These are phyloP conservation scores for Kodamaea plutei DNA, from an alignment of 1,139 yeast genomes.

Conservation along the genomic window DNA sequence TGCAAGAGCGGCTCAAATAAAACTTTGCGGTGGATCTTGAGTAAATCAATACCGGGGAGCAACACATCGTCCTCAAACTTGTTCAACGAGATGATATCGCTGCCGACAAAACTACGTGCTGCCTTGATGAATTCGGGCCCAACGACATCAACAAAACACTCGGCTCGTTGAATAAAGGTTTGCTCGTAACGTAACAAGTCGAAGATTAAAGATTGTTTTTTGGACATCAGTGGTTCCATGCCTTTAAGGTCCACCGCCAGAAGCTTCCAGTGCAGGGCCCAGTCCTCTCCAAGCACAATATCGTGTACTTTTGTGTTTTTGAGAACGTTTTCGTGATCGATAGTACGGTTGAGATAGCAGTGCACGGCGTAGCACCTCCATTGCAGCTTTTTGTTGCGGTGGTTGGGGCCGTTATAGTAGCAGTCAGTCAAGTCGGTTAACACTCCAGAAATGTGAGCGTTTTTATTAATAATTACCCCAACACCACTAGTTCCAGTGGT, in stretches of 20 bases:
- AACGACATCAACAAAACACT: slow-evolving; percentile 53
- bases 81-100: slow-evolving; percentile 28
- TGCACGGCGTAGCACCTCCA: slow-evolving; percentile 36
- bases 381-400: slow-evolving; percentile 14
- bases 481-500: no score
- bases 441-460: slow-evolving; percentile 31
- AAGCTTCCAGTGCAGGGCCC: slow-evolving; percentile 76
- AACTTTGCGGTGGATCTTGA: slow-evolving; percentile 52
- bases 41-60: slow-evolving; percentile 56
- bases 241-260: slow-evolving; percentile 53
- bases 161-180: slow-evolving; percentile 65
- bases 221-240: slow-evolving; percentile 52
- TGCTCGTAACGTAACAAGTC: slow-evolving; percentile 75
- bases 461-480: slow-evolving; percentile 22
- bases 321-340: slow-evolving; percentile 33
- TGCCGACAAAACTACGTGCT: slow-evolving; percentile 44
- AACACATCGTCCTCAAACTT: slow-evolving; percentile 61
- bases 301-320: slow-evolving; percentile 34
- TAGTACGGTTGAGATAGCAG: slow-evolving; percentile 34
- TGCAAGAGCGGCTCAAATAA: slow-evolving; percentile 51
- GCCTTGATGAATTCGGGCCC: slow-evolving; percentile 44
- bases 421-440: slow-evolving; percentile 36
- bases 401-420: slow-evolving; percentile 31
- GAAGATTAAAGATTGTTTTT: slow-evolving; percentile 72
- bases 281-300: slow-evolving; percentile 47